Base-by-base conservation (phyloP, 352 stramenopile genomes). In the Phytophthora foliorum region DNA sequence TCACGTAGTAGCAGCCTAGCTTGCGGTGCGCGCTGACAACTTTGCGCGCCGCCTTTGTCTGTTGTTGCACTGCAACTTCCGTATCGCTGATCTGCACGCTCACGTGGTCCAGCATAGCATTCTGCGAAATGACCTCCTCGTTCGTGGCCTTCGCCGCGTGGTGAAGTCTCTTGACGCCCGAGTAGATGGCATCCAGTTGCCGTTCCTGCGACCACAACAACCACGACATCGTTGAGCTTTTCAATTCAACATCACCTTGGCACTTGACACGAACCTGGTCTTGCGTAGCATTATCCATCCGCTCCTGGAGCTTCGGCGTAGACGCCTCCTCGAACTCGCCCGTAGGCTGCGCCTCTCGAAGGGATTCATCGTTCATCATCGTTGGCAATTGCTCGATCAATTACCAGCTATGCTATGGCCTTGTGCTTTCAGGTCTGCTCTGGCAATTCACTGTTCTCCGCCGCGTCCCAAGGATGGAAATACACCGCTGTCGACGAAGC, bases 101-200 rank as follows among this genome's bases (percentile, higher is more conserved):
- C 25, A 90, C 72, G 22, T 89, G 49, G 46, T 90, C 80, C 52
- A 92, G 76, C 70, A 92, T 81, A 3, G 64, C 64, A 50, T 89
- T 90, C 67, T 92, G 84, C 42, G 63, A 62, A 27, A 80, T 27
- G 13, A 92, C 80, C 59, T 92, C 84, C 21, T 88, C 69, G 32
- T 92, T 88, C 19, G 77, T 77, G 21, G 80, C 79, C 21, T 82
- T 39, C n/a, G 81, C 84, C n/a, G 78, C 74, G 38, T 78, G 55
- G 64, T 89, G 85, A 24, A 92, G 78, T 21, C 80, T 68, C 60
- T 73, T 72, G 31, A 80, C 82, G 24, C 84, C 82, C 7, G 62
- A 70, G 36, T 88, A 75, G 25, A 92, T 74, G 19, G 77, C 77
- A 64, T 91, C 80, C 22, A 92, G 63, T 66, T 89, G 78, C 39